These are phyloP conservation scores for Macadamia tetraphylla DNA, from an alignment of 164 flowering plant genomes.

Conservation along the genomic window DNA sequence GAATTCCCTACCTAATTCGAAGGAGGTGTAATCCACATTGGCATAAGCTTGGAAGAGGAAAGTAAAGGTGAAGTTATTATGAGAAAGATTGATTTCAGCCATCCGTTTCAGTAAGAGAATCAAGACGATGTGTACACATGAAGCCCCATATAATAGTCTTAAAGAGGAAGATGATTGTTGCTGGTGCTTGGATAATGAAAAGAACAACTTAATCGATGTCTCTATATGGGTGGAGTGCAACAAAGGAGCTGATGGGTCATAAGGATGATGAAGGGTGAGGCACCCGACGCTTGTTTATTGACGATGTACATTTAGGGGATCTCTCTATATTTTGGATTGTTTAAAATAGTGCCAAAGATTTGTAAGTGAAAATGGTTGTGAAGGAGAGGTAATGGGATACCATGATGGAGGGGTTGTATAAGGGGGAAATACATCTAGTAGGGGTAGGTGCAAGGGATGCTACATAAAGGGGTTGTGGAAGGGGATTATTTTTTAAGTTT, in stretches of 20 bases:
- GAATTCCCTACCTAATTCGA: conserved; percentile 14
- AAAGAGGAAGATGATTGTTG: conserved; percentile 14
- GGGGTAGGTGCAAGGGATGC: too few species aligned
- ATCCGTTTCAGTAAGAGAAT: conserved; percentile 8
- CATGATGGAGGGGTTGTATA: too few species aligned
- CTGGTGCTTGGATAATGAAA: conserved; percentile 9
- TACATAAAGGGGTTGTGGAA: too few species aligned
- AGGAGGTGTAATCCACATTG: background rate
- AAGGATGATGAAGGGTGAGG: conserved; percentile 17
- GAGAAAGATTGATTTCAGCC: conserved; percentile 1
- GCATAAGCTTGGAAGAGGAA: conserved; percentile 11
- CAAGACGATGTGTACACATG: conserved; percentile 7
- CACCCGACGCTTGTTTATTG: background rate
- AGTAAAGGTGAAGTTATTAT: conserved; percentile 16
- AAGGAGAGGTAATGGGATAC: too few species aligned
- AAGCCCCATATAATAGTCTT: conserved; percentile 25
- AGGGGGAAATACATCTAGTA: too few species aligned
- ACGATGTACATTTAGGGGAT: too few species aligned
- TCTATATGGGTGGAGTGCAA: conserved; percentile 17
- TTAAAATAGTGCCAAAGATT: too few species aligned
- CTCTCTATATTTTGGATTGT: too few species aligned
- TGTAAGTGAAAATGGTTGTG: too few species aligned
- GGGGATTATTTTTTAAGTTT: too few species aligned
- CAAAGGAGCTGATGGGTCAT: conserved; percentile 17
- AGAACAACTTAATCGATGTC: conserved; percentile 22